Evolutionary conservation across 2,329 filamentous ascomycete genomes (phyloP).

Genomic region (Fusarium aywerte): DNA sequence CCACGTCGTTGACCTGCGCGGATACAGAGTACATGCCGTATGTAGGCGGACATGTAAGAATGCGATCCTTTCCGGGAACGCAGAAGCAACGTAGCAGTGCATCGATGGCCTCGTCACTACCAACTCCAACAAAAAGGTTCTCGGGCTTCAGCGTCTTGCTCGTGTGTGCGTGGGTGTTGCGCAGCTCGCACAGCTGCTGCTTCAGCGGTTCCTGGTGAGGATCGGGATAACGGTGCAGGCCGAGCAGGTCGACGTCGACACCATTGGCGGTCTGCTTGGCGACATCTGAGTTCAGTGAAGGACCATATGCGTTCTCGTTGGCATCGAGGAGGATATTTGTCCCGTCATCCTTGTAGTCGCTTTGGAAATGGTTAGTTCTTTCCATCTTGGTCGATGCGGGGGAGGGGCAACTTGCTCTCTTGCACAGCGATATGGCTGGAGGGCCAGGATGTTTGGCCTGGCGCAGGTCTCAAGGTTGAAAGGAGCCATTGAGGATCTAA

Average conservation of each 20-base stretch:
- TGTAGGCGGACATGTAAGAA: constrained; percentile 94
- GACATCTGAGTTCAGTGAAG: constrained; percentile 68
- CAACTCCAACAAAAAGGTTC: constrained; percentile 93
- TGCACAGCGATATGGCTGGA: constrained; percentile 84
- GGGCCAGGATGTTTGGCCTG: constrained; percentile 78
- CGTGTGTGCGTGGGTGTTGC: constrained; percentile 87
- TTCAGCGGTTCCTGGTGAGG: constrained; percentile 93
- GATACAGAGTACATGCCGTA: constrained; percentile 99
- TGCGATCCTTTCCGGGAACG: constrained; percentile 84
- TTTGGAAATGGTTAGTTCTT: constrained; percentile 52
- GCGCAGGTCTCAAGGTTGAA: constrained; percentile 81
- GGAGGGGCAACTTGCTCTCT: constrained; percentile 71
- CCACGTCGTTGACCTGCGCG: constrained; percentile 92
- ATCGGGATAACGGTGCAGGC: constrained; percentile 94
- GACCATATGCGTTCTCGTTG: constrained; percentile 97
- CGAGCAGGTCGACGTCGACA: constrained; percentile 74
- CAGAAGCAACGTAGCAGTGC: constrained; percentile 94
- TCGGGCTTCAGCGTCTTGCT: constrained; percentile 76
- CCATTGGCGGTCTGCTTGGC: constrained; percentile 53
- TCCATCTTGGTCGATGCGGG: constrained; percentile 17
- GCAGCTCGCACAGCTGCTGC: constrained; percentile 83
- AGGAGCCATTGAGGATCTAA: constrained; percentile 60
- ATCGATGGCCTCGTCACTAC: constrained; percentile 97
- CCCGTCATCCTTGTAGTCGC: constrained; percentile 99
- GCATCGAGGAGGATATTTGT: constrained; percentile 96